Percentiles rank a stretch among this genome's conserved stretches.
phyloP scores from a whole-genome alignment of 345 rosid species.

The Dipteronia sinensis region DNA sequence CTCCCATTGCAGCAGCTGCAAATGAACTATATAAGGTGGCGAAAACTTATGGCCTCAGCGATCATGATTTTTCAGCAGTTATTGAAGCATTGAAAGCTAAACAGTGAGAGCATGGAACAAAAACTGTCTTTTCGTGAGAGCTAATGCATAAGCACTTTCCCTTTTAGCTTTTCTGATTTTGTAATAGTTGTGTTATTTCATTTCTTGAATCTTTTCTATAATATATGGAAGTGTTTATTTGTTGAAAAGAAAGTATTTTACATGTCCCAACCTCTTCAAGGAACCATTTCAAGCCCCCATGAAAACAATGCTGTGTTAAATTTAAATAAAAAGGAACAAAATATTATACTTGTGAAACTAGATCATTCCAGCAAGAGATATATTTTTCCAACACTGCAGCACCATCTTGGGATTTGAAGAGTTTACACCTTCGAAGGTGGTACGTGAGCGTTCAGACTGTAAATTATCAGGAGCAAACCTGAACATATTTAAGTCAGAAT shows the following conservation, averaged over 20 bases:
- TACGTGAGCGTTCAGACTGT: too few species aligned
- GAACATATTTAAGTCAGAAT: too few species aligned
- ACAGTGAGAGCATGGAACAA: neutral
- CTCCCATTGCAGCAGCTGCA: slow-evolving; percentile 88
- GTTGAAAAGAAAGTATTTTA: neutral
- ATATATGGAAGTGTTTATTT: neutral
- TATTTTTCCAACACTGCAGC: too few species aligned
- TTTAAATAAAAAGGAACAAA: too few species aligned
- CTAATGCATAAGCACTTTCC: neutral
- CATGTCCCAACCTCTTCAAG: neutral
- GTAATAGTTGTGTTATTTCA: neutral
- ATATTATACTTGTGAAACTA: too few species aligned
- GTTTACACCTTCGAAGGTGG: too few species aligned
- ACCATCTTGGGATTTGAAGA: too few species aligned
- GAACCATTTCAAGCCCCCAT: neutral
- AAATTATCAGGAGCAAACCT: too few species aligned
- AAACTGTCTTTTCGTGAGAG: neutral
- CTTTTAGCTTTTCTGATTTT: neutral
- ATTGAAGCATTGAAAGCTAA: slow-evolving; percentile 81
- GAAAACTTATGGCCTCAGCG: slow-evolving; percentile 75
- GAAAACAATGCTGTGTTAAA: neutral
- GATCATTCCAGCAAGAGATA: too few species aligned
- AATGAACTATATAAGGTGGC: slow-evolving; percentile 89
- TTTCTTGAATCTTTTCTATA: neutral
- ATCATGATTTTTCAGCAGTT: slow-evolving; percentile 88